phyloP scores from a whole-genome alignment of 352 stramenopile species.

The Pythium insidiosum region DNA sequence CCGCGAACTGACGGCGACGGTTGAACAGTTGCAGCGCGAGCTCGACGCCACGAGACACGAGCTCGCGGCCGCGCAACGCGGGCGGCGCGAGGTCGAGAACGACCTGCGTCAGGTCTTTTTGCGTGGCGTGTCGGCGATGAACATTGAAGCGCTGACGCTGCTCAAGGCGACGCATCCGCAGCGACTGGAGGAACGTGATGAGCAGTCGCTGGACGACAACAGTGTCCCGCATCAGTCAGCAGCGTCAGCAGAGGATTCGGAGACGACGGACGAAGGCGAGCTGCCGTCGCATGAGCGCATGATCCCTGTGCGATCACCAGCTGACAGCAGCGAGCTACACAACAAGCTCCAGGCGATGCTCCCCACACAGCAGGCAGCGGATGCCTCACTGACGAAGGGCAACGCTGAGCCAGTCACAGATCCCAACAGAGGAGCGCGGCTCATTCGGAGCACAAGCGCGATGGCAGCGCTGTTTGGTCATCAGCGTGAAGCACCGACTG shows the following conservation, averaged over 20 bases:
- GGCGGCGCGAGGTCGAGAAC: slow-evolving; percentile 41
- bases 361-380: too few species aligned
- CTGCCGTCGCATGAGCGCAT: slow-evolving; percentile 12
- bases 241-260: neutral
- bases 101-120: slow-evolving; percentile 61
- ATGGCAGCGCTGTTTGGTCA: too few species aligned
- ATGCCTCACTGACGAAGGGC: too few species aligned
- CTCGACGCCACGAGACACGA: slow-evolving; percentile 26
- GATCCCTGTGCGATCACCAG: slow-evolving; percentile 7
- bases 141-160: slow-evolving; percentile 58
- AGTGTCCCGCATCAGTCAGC: neutral
- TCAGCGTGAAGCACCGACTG: too few species aligned
- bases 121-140: slow-evolving; percentile 65
- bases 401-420: too few species aligned
- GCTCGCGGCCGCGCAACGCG: slow-evolving; percentile 26
- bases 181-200: neutral
- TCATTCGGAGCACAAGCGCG: too few species aligned
- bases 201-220: neutral
- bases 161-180: slow-evolving; percentile 47
- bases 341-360: slow-evolving; percentile 1
- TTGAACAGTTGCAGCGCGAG: slow-evolving; percentile 28
- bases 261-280: slow-evolving; percentile 8
- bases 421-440: too few species aligned
- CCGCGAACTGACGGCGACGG: neutral
- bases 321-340: neutral